These are phyloP conservation scores for Withania somnifera DNA, from an alignment of 305 asterid genomes.

Conservation along the genomic window DNA sequence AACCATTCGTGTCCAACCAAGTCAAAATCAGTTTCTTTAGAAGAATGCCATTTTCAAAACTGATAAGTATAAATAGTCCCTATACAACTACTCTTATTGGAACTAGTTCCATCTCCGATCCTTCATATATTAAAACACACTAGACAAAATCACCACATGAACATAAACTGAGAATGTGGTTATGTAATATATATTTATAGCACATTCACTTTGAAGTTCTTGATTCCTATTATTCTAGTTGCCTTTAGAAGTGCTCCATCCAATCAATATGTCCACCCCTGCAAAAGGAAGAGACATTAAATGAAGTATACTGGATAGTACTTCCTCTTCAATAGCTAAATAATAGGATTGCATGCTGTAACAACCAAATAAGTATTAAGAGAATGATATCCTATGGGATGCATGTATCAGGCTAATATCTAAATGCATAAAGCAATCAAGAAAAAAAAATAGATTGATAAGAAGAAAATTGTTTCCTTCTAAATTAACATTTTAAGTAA, in stretches of 20 bases:
- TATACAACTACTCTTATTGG: conserved; percentile 53
- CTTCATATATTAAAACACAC: conserved; percentile 15
- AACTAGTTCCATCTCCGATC: conserved; percentile 74
- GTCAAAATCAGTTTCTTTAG: conserved; percentile 21
- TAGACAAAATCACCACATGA: not conserved
- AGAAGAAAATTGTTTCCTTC: not conserved
- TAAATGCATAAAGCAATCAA: not conserved
- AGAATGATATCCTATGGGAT: not conserved
- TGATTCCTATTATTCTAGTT: conserved; percentile 58
- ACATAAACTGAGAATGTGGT: conserved; percentile 1
- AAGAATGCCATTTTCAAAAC: conserved; percentile 24
- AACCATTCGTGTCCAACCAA: conserved; percentile 59
- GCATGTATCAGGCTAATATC: not conserved
- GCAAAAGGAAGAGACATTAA: not conserved
- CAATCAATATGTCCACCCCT: conserved; percentile 91
- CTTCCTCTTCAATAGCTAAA: not conserved
- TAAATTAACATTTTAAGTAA: not conserved
- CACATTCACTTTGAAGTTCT: conserved; percentile 68
- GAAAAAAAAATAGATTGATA: not conserved
- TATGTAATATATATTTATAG: conserved; percentile 1
- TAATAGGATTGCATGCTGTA: not conserved
- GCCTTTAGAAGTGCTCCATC: conserved; percentile 70
- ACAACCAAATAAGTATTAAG: not conserved
- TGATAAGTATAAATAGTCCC: conserved; percentile 80
- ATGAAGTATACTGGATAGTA: not conserved